Conservation (phyloP, 2,329 filamentous ascomycete genomes). For the Alternaria alternata region DNA sequence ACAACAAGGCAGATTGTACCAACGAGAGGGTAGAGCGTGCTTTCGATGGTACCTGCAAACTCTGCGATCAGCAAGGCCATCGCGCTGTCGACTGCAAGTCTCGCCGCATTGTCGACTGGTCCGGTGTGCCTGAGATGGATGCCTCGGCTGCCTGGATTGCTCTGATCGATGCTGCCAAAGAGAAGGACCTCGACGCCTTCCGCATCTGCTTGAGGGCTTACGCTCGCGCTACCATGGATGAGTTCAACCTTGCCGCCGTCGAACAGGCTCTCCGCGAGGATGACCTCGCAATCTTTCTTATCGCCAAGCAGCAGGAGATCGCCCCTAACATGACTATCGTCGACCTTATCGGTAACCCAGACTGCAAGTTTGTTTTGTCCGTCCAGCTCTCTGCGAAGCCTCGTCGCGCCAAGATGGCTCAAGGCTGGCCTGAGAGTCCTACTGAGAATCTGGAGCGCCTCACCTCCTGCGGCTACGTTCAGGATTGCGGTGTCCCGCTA, state of each 20-base stretch:
- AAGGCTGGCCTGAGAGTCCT: conserved; percentile 65
- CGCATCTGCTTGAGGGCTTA: conserved; percentile 58
- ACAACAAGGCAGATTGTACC: conserved; percentile 69
- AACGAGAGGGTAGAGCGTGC: conserved; percentile 62
- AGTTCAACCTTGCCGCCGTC: conserved; percentile 57
- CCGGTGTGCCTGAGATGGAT: conserved; percentile 56
- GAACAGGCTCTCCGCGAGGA: conserved; percentile 61
- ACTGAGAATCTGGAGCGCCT: conserved; percentile 71
- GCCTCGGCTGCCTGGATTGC: conserved; percentile 60
- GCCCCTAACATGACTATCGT: conserved; percentile 59
- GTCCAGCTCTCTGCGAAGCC: conserved; percentile 69
- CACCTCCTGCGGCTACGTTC: conserved; percentile 70
- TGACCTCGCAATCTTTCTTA: conserved; percentile 59
- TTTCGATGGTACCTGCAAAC: conserved; percentile 66
- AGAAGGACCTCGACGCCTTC: conserved; percentile 61
- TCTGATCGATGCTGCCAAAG: conserved; percentile 59
- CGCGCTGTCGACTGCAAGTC: conserved; percentile 59
- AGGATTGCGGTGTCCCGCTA: conserved; percentile 65
- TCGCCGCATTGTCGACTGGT: conserved; percentile 45
- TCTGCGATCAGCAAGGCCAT: conserved; percentile 61
- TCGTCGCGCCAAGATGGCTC: conserved; percentile 60
- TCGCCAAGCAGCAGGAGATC: conserved; percentile 58
- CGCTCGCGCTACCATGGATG: conserved; percentile 51
- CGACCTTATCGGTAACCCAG: conserved; percentile 64
- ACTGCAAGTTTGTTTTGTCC: conserved; percentile 70